phyloP scores from a whole-genome alignment of 169 alveolate species.

The Plasmodium malariae region DNA sequence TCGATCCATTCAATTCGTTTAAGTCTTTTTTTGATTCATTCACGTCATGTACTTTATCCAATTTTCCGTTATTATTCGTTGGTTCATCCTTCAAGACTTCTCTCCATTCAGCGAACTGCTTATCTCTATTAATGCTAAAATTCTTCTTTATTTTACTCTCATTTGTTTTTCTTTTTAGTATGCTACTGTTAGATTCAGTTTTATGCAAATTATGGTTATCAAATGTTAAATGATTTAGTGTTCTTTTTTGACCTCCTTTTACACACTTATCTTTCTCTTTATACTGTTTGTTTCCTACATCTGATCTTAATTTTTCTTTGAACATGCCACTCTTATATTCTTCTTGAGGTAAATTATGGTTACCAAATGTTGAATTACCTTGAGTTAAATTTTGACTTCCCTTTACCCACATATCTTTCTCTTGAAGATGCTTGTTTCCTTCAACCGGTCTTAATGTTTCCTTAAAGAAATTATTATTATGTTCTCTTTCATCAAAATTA shows the following conservation, averaged over 20 bases:
- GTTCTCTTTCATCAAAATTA: not conserved
- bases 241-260: not conserved
- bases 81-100: not conserved
- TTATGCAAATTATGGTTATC: too few species aligned
- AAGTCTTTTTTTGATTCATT: not conserved
- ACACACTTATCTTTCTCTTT: not conserved
- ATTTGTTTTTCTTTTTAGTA: too few species aligned
- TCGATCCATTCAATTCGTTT: too few species aligned
- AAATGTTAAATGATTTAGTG: too few species aligned
- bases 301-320: not conserved
- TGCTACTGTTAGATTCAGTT: too few species aligned
- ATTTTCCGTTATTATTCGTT: not conserved
- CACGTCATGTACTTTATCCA: not conserved
- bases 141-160: not conserved
- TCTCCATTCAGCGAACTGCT: not conserved
- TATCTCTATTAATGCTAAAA: not conserved
- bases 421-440: too few species aligned
- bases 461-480: too few species aligned
- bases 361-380: too few species aligned
- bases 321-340: not conserved
- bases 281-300: not conserved
- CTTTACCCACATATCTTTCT: too few species aligned
- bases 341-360: too few species aligned
- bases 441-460: too few species aligned
- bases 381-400: too few species aligned